Conservation (phyloP, 768 basidiomycete genomes). For the Rhizopogon vesiculosus region DNA sequence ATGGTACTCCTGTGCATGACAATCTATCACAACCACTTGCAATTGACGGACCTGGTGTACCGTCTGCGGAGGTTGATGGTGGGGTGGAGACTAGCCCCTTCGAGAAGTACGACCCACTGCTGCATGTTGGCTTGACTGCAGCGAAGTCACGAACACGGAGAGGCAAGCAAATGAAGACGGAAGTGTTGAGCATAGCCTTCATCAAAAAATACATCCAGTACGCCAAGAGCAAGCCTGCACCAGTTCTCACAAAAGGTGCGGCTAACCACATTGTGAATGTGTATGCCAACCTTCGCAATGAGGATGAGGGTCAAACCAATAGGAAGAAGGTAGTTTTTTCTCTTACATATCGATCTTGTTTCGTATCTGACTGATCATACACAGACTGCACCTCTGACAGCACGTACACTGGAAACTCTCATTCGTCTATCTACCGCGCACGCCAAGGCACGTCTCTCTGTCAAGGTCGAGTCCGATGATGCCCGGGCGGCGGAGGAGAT, state of each 20-base stretch:
- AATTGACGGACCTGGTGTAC: conserved; percentile 67
- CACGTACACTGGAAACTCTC: conserved; percentile 96
- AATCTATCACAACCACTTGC: conserved; percentile 83
- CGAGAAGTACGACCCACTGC: conserved; percentile 93
- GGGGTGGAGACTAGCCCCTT: conserved; percentile 62
- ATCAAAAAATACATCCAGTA: conserved; percentile 99
- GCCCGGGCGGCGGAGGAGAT: conserved; percentile 91
- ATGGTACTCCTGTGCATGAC: conserved; percentile 89
- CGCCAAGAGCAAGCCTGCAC: conserved; percentile 84
- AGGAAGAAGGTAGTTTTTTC: conserved; percentile 63
- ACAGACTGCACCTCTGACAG: conserved; percentile 95
- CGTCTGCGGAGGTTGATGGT: conserved; percentile 33
- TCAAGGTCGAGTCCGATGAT: conserved; percentile 80
- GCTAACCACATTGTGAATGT: conserved; percentile 92
- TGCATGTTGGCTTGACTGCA: conserved; percentile 77
- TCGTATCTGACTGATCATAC: conserved; percentile 9
- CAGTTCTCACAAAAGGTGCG: conserved; percentile 86
- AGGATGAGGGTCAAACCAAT: conserved; percentile 79
- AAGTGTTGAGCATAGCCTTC: conserved; percentile 89
- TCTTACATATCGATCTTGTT: conserved; percentile 1
- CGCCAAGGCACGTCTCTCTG: conserved; percentile 89
- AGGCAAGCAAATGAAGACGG: conserved; percentile 59
- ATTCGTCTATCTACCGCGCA: conserved; percentile 98
- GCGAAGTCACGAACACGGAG: conserved; percentile 48
- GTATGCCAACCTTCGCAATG: conserved; percentile 88